phyloP scores from a whole-genome alignment of 495 filamentous ascomycete genomes.

The Umbilicaria muhlenbergii region DNA sequence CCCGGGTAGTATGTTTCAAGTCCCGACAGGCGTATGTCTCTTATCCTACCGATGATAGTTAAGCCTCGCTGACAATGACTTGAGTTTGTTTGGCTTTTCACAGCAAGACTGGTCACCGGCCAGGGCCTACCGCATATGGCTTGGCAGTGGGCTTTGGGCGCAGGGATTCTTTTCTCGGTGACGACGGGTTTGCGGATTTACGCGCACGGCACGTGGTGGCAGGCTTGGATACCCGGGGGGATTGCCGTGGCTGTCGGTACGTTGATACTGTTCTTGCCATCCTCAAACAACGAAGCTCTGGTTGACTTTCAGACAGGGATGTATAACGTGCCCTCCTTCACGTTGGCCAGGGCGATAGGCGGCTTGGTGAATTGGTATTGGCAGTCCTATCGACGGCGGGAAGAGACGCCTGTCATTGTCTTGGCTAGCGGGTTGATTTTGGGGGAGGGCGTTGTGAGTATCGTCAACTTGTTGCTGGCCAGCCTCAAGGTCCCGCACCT shows the following conservation, averaged over 20 bases:
- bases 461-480: slow-evolving; percentile 75
- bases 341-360: slow-evolving; percentile 73
- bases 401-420: slow-evolving; percentile 48
- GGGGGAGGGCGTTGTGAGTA: slow-evolving; percentile 87
- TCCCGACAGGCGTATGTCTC: slow-evolving; percentile 49
- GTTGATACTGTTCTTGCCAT: slow-evolving; percentile 9
- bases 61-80: no score
- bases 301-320: slow-evolving; percentile 44
- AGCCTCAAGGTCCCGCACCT: slow-evolving; percentile 67
- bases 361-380: slow-evolving; percentile 79
- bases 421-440: slow-evolving; percentile 70
- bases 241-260: slow-evolving; percentile 84
- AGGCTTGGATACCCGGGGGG: slow-evolving; percentile 60
- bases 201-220: slow-evolving; percentile 21
- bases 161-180: slow-evolving; percentile 51
- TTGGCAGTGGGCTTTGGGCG: slow-evolving; percentile 55
- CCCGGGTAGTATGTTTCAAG: slow-evolving; percentile 78
- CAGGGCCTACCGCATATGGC: slow-evolving; percentile 75
- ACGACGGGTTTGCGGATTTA: slow-evolving; percentile 53
- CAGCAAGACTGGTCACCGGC: slow-evolving; percentile 84
- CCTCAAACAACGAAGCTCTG: neutral
- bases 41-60: no score
- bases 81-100: slow-evolving; percentile 86
- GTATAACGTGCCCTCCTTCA: slow-evolving; percentile 96
- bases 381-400: slow-evolving; percentile 30